Conservation (phyloP, 2,329 filamentous ascomycete species). For the Sphaerulina populicola region DNA sequence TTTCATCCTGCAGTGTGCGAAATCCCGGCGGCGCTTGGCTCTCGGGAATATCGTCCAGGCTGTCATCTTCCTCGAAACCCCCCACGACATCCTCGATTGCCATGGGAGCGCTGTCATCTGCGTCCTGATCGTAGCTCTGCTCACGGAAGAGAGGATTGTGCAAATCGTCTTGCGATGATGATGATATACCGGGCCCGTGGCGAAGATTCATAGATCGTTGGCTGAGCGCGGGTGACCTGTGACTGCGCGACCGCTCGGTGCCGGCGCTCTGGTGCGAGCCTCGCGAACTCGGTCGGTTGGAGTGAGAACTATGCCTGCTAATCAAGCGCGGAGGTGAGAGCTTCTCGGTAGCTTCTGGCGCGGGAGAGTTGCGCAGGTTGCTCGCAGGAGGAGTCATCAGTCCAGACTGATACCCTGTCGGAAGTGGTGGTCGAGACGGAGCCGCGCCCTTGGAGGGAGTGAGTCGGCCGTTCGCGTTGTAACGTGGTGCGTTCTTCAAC, state of each 20-base stretch:
- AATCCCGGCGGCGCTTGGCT: slow-evolving; percentile 11
- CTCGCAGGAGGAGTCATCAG: slow-evolving; percentile 85
- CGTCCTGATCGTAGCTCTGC: slow-evolving; percentile 52
- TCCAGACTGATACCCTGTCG: slow-evolving; percentile 61
- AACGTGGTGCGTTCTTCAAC: slow-evolving; percentile 39
- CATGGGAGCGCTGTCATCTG: slow-evolving; percentile 44
- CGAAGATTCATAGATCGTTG: slow-evolving; percentile 9
- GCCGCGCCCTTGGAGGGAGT: slow-evolving; percentile 39
- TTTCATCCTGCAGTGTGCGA: slow-evolving; percentile 13
- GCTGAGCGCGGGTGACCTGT: background rate
- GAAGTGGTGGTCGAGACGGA: slow-evolving; percentile 36
- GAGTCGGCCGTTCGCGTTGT: slow-evolving; percentile 34
- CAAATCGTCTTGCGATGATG: slow-evolving; percentile 32
- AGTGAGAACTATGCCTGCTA: slow-evolving; percentile 11
- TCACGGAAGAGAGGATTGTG: slow-evolving; percentile 49
- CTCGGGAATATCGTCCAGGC: slow-evolving; percentile 15
- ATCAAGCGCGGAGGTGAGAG: slow-evolving; percentile 23
- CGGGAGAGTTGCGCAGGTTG: slow-evolving; percentile 55
- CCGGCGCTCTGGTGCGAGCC: slow-evolving; percentile 7
- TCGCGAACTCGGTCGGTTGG: slow-evolving; percentile 5
- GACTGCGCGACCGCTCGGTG: slow-evolving; percentile 8
- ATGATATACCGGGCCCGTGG: slow-evolving; percentile 13
- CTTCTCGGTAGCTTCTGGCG: slow-evolving; percentile 30
- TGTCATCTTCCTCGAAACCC: slow-evolving; percentile 46
- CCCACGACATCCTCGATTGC: slow-evolving; percentile 20